Evolutionary conservation across 1,284 basidiomycete species (phyloP).

Genomic region (Schizopora paradoxa): DNA sequence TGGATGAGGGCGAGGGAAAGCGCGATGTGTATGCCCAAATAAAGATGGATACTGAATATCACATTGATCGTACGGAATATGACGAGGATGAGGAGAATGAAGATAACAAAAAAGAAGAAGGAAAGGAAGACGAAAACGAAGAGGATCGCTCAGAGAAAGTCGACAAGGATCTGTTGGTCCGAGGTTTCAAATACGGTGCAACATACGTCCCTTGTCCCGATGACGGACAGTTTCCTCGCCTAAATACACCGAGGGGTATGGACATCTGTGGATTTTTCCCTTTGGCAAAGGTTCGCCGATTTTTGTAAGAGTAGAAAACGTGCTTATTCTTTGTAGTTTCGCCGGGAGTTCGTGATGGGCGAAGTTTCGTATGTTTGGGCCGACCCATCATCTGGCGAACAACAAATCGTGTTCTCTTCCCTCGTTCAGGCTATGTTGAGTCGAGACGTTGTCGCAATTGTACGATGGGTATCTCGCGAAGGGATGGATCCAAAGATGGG

Average conservation of each 20-base stretch:
- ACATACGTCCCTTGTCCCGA: conserved; percentile 84
- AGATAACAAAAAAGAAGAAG: conserved; percentile 20
- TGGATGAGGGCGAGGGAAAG: conserved; percentile 30
- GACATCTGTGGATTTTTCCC: conserved; percentile 86
- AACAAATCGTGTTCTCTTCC: conserved; percentile 83
- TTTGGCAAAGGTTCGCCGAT: conserved; percentile 47
- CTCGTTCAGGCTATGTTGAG: conserved; percentile 78
- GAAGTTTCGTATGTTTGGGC: conserved; percentile 89
- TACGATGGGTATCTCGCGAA: conserved; percentile 73
- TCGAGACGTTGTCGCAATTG: conserved; percentile 66
- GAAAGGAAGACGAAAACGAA: conserved; percentile 29
- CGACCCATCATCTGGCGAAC: conserved; percentile 57
- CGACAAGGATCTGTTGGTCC: conserved; percentile 69
- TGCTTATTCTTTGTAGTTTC: conserved; percentile 46
- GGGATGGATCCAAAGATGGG: conserved; percentile 83
- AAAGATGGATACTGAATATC: conserved; percentile 54
- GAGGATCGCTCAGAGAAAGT: conserved; percentile 41
- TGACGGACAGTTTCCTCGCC: conserved; percentile 62
- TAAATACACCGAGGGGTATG: conserved; percentile 75
- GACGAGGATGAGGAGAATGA: conserved; percentile 29
- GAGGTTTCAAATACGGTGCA: conserved; percentile 90
- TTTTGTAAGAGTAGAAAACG: not conserved
- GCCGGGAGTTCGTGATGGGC: conserved; percentile 76
- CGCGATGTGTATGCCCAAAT: conserved; percentile 46
- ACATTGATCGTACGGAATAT: conserved; percentile 36